Conservation (phyloP, 2,329 filamentous ascomycete species). For the Aspergillus pseudoviridinutans region DNA sequence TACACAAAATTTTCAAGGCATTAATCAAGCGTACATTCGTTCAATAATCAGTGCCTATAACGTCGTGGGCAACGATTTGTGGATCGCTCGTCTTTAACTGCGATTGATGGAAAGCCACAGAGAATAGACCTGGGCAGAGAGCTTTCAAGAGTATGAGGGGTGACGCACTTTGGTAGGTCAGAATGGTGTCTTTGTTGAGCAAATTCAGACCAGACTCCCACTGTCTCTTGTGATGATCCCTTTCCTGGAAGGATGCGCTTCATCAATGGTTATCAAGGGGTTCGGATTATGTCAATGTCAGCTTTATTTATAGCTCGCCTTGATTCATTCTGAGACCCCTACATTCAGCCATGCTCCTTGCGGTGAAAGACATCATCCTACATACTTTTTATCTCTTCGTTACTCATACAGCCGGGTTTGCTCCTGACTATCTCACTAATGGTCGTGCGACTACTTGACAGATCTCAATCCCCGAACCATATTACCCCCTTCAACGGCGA, state of each 20-base stretch:
- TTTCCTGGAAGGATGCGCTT: neutral
- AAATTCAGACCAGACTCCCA: neutral
- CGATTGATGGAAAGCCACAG: neutral
- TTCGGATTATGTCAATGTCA: slow-evolving; percentile 10
- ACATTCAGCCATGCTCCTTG: slow-evolving; percentile 1
- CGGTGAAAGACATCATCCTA: neutral
- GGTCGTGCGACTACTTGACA: slow-evolving; percentile 7
- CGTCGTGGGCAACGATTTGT: neutral
- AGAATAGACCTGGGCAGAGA: neutral
- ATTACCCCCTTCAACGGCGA: neutral
- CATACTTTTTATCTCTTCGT: slow-evolving; percentile 4
- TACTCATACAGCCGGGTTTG: slow-evolving; percentile 2
- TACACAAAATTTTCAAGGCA: neutral
- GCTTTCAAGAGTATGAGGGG: slow-evolving; percentile 16
- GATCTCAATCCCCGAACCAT: slow-evolving; percentile 8
- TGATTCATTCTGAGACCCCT: slow-evolving; percentile 3
- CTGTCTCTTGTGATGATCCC: neutral
- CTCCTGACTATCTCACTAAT: slow-evolving; percentile 12
- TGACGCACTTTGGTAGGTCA: slow-evolving; percentile 19
- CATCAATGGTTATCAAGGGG: slow-evolving; percentile 2
- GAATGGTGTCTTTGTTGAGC: neutral
- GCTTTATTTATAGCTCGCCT: slow-evolving; percentile 9
- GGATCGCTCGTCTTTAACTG: neutral
- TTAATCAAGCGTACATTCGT: neutral
- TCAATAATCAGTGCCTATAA: neutral